Percentiles rank a stretch among this genome's conserved stretches.
Conservation (phyloP, 2,329 filamentous ascomycete species). For the Aspergillus bombycis region DNA sequence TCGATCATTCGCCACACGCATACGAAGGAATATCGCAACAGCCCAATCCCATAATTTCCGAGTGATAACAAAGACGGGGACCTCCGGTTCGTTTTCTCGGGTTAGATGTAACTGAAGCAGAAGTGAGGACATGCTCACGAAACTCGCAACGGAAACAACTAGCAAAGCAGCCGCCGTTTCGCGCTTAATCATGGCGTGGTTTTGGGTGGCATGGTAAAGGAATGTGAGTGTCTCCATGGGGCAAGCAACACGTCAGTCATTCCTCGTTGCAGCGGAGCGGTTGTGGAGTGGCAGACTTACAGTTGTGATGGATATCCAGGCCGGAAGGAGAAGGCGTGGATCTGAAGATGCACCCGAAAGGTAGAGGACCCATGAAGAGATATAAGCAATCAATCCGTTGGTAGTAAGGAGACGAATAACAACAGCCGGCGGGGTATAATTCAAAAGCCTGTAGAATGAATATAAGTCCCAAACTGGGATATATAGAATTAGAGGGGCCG, state of each 20-base stretch:
- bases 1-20: slow-evolving; percentile 37
- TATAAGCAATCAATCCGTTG: slow-evolving; percentile 73
- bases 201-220: slow-evolving; percentile 75
- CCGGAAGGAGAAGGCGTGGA: slow-evolving; percentile 70
- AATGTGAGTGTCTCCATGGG: slow-evolving; percentile 67
- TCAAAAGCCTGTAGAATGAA: slow-evolving; percentile 65
- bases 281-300: slow-evolving; percentile 46
- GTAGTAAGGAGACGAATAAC: slow-evolving; percentile 77
- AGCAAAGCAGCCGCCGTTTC: slow-evolving; percentile 77
- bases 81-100: slow-evolving; percentile 62
- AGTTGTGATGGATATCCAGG: slow-evolving; percentile 77
- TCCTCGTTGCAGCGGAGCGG: background rate
- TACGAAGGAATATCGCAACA: slow-evolving; percentile 37
- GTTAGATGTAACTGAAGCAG: slow-evolving; percentile 68
- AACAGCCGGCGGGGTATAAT: slow-evolving; percentile 77
- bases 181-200: slow-evolving; percentile 77
- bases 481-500: background rate
- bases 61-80: slow-evolving; percentile 59
- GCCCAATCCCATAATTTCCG: slow-evolving; percentile 46
- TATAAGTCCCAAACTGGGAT: background rate
- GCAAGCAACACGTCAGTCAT: background rate
- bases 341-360: slow-evolving; percentile 71
- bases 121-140: slow-evolving; percentile 72
- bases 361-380: slow-evolving; percentile 72
- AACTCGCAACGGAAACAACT: slow-evolving; percentile 75